phyloP scores from a whole-genome alignment of 2,329 filamentous ascomycete genomes.

The Trichoderma atrobrunneum region DNA sequence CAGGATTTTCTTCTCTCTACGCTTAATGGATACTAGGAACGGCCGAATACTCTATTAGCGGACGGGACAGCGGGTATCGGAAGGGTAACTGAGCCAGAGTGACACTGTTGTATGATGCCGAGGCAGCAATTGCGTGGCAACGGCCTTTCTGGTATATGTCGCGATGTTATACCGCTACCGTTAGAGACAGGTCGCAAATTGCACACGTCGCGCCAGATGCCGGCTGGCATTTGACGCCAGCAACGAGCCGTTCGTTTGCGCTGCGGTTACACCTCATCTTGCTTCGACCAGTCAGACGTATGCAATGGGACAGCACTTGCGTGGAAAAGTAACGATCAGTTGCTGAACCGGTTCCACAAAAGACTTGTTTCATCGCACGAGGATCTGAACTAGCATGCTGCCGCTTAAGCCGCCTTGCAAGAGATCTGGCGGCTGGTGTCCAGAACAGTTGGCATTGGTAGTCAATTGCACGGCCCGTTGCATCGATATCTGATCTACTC shows the following conservation, averaged over 20 bases:
- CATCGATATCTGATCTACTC: not conserved
- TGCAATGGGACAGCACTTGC: not conserved
- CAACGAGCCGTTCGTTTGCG: constrained; percentile 12
- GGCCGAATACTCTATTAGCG: not conserved
- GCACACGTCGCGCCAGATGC: not conserved
- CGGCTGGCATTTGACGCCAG: constrained; percentile 11
- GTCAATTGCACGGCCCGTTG: not conserved
- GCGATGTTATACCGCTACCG: constrained; percentile 18
- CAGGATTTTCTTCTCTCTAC: not conserved
- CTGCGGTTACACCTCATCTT: not conserved
- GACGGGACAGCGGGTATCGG: not conserved
- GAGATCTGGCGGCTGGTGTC: not conserved
- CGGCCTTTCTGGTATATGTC: constrained; percentile 12
- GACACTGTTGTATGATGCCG: not conserved
- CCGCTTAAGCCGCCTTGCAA: constrained; percentile 5
- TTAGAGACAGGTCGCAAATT: constrained; percentile 8
- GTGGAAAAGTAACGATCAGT: constrained; percentile 5
- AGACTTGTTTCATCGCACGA: constrained; percentile 10
- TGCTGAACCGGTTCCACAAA: constrained; percentile 38
- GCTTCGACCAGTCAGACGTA: not conserved
- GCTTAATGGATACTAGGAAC: not conserved
- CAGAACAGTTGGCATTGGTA: not conserved
- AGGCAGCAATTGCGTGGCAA: not conserved
- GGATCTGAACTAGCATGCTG: constrained; percentile 11
- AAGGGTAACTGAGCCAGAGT: not conserved